Percentiles rank a stretch among this genome's conserved stretches.
phyloP scores from a whole-genome alignment of 2,329 filamentous ascomycete species.

The Acephala macrosclerotiorum region DNA sequence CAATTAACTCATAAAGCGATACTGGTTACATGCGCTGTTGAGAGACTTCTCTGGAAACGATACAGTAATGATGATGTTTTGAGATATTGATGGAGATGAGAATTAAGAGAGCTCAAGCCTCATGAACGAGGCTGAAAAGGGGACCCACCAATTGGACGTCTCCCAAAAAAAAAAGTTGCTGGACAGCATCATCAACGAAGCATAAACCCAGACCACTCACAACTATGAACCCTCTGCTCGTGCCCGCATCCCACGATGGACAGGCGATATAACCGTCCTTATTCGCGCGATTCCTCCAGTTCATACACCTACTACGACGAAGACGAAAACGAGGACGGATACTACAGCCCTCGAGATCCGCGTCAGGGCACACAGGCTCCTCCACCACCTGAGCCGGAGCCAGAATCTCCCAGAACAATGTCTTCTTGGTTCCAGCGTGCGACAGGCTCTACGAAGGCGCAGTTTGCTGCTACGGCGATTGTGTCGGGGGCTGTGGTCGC shows the following conservation, averaged over 20 bases:
- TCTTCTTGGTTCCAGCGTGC: conserved; percentile 40
- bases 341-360: not conserved
- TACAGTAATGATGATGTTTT: conserved; percentile 9
- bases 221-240: not conserved
- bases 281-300: conserved; percentile 5
- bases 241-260: conserved; percentile 9
- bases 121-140: conserved; percentile 2
- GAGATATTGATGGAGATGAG: not conserved
- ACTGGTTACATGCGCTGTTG: not conserved
- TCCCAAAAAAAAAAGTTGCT: not conserved
- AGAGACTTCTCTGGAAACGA: not conserved
- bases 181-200: conserved; percentile 2
- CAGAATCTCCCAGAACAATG: conserved; percentile 31
- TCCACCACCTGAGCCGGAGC: conserved; percentile 9
- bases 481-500: conserved; percentile 67
- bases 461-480: conserved; percentile 76
- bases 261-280: conserved; percentile 12
- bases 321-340: not conserved
- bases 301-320: not conserved
- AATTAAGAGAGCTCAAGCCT: not conserved
- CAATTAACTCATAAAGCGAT: too few relatives aligned
- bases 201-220: conserved; percentile 1
- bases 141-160: not conserved
- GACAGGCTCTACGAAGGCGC: conserved; percentile 45
- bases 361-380: not conserved